These are phyloP conservation scores for Cladosporium sp. DNA, from an alignment of 2,329 filamentous ascomycete genomes.

Conservation along the genomic window DNA sequence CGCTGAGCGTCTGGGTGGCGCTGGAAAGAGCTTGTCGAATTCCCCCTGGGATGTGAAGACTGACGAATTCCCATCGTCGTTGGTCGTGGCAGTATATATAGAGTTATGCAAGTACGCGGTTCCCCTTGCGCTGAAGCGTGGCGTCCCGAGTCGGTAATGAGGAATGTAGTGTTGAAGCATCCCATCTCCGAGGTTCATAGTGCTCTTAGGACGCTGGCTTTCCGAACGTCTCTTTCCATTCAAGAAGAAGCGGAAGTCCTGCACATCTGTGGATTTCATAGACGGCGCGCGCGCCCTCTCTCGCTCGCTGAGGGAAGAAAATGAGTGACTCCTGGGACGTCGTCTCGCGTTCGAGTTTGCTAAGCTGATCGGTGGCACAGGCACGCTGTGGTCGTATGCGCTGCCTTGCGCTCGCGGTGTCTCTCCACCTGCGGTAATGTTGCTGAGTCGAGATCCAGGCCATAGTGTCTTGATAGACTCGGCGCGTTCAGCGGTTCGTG, in stretches of 20 bases:
- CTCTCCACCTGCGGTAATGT: background rate
- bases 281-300: conserved; percentile 51
- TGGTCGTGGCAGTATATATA: conserved; percentile 66
- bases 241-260: conserved; percentile 30
- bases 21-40: conserved; percentile 45
- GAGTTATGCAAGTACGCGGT: conserved; percentile 78
- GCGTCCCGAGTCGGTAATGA: conserved; percentile 78
- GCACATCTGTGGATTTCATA: conserved; percentile 23
- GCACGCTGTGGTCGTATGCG: conserved; percentile 21
- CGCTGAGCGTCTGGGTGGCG: conserved; percentile 35
- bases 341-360: conserved; percentile 25
- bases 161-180: conserved; percentile 59
- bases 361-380: conserved; percentile 28
- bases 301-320: conserved; percentile 70
- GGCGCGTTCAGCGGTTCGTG: conserved; percentile 27
- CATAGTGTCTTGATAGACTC: conserved; percentile 18
- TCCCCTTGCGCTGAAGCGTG: conserved; percentile 74
- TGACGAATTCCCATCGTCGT: conserved; percentile 69
- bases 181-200: conserved; percentile 28
- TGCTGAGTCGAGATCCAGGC: conserved; percentile 8
- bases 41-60: conserved; percentile 49
- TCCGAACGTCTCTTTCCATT: conserved; percentile 26
- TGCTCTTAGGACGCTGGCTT: conserved; percentile 30
- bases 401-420: conserved; percentile 3
- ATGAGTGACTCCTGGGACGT: conserved; percentile 65